These are phyloP conservation scores for Candida neerlandica DNA, from an alignment of 1,139 yeast species.

Conservation along the genomic window DNA sequence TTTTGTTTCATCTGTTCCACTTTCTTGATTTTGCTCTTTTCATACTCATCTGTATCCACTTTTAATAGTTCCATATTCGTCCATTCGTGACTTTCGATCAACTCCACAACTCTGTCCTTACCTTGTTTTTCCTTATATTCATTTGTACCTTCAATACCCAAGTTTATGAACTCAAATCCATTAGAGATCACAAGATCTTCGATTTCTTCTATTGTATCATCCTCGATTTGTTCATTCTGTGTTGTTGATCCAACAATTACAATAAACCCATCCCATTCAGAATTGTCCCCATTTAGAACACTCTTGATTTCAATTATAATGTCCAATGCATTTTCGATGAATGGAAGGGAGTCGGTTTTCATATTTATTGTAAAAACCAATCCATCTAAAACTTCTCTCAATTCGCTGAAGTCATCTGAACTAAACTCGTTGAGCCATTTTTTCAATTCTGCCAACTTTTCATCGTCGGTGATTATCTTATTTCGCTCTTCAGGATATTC, in stretches of 20 bases:
- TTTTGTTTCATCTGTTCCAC: conserved; percentile 31
- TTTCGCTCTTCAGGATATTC: conserved; percentile 35
- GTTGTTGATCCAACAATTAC: conserved; percentile 27
- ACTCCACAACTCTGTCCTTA: conserved; percentile 34
- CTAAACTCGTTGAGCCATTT: conserved; percentile 36
- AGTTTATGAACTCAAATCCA: conserved; percentile 37
- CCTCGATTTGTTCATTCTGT: conserved; percentile 2
- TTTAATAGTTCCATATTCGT: conserved; percentile 20
- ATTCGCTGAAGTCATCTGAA: conserved; percentile 34
- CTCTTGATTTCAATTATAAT: conserved; percentile 20
- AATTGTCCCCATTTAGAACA: conserved; percentile 15
- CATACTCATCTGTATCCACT: conserved; percentile 17
- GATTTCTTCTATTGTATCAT: conserved; percentile 20
- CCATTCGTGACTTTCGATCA: conserved; percentile 48
- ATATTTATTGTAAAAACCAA: conserved; percentile 36
- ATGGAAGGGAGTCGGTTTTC: conserved; percentile 18
- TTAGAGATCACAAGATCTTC: conserved; percentile 33
- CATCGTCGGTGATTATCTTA: conserved; percentile 8
- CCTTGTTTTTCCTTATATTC: conserved; percentile 32
- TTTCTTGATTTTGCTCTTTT: conserved; percentile 23
- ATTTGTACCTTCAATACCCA: conserved; percentile 25
- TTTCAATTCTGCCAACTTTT: conserved; percentile 20
- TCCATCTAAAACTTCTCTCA: conserved; percentile 43
- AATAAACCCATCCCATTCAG: conserved; percentile 26
- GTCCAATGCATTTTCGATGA: conserved; percentile 20